Conservation (phyloP, 345 rosid species). For the Erodium maritimum region DNA sequence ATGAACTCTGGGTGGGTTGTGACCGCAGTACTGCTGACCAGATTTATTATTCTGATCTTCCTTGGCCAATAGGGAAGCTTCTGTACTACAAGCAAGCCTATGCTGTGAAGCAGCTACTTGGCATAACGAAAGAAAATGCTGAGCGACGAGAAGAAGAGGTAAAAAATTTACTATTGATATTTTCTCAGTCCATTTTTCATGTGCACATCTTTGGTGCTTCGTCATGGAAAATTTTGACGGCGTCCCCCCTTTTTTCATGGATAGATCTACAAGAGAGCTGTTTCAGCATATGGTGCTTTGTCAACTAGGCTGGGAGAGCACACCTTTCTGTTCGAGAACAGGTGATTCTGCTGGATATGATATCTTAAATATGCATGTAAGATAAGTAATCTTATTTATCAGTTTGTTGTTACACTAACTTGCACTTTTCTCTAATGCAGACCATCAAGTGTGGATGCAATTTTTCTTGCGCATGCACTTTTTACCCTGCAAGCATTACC, state of each 20-base stretch:
- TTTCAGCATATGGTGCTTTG: slow-evolving; percentile 60
- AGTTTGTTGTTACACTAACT: not conserved
- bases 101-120: slow-evolving; percentile 54
- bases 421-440: slow-evolving; percentile 24
- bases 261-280: slow-evolving; percentile 74
- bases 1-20: slow-evolving; percentile 83
- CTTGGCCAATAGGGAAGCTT: slow-evolving; percentile 79
- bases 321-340: slow-evolving; percentile 55
- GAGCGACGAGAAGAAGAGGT: slow-evolving; percentile 67
- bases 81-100: slow-evolving; percentile 46
- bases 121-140: slow-evolving; percentile 62
- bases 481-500: slow-evolving; percentile 69
- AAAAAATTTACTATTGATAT: slow-evolving; percentile 5
- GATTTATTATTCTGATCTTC: slow-evolving; percentile 75
- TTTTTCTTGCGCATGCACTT: slow-evolving; percentile 54
- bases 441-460: slow-evolving; percentile 87
- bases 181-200: no score
- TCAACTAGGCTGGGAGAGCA: slow-evolving; percentile 70
- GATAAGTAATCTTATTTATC: not conserved
- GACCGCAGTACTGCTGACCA: slow-evolving; percentile 44
- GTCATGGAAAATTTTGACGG: no score
- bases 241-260: slow-evolving; percentile 2
- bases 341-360: slow-evolving; percentile 24
- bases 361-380: not conserved
- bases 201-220: not conserved